These are phyloP conservation scores for Cladophialophora immunda DNA, from an alignment of 2,329 filamentous ascomycete genomes.

Conservation along the genomic window DNA sequence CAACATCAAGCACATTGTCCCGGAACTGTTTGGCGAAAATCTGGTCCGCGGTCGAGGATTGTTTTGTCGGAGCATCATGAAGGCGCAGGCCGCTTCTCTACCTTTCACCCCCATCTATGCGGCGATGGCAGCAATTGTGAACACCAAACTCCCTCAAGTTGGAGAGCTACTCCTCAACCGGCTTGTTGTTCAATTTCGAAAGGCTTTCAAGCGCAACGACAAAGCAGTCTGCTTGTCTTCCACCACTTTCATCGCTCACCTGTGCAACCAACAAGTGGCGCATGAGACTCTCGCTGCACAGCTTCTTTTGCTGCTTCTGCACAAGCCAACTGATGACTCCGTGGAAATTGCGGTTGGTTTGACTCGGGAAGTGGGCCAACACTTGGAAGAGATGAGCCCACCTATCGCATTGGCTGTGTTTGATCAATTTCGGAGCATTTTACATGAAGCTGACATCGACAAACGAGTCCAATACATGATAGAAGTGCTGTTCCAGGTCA, in stretches of 20 bases:
- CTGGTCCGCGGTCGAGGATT: conserved; percentile 87
- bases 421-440: conserved; percentile 92
- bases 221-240: conserved; percentile 93
- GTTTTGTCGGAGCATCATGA: conserved; percentile 97
- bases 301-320: conserved; percentile 87
- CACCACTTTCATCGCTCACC: conserved; percentile 92
- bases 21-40: conserved; percentile 95
- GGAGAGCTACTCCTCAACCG: conserved; percentile 88
- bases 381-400: conserved; percentile 93
- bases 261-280: conserved; percentile 95
- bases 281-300: conserved; percentile 94
- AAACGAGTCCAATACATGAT: conserved; percentile 99
- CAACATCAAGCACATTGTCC: conserved; percentile 97
- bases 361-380: conserved; percentile 90
- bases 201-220: conserved; percentile 95
- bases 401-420: conserved; percentile 89
- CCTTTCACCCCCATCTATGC: conserved; percentile 97
- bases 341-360: conserved; percentile 97
- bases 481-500: conserved; percentile 94
- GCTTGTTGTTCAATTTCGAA: conserved; percentile 89
- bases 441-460: conserved; percentile 96
- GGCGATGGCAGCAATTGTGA: conserved; percentile 94
- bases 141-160: conserved; percentile 94
- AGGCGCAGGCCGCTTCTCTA: conserved; percentile 93
- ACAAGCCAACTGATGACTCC: conserved; percentile 96